These are phyloP conservation scores for Coemansia sp. DNA, from an alignment of 192 early-diverging fungal genomes.

Conservation along the genomic window DNA sequence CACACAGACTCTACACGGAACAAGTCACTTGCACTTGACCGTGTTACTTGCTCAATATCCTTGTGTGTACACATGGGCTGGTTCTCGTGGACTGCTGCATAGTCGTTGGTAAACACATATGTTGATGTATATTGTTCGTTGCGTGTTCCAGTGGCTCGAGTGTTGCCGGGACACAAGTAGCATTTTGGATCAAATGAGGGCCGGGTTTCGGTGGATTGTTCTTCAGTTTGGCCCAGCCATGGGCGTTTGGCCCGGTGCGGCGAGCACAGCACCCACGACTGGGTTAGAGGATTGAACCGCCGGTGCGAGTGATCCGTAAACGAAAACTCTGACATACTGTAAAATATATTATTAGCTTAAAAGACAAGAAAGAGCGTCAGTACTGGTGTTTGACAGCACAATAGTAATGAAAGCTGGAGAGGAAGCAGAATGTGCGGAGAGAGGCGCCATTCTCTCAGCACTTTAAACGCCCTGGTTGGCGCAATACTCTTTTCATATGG, in stretches of 20 bases:
- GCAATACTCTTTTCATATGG: neutral
- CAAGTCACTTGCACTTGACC: slow-evolving; percentile 28
- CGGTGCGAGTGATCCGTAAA: slow-evolving; percentile 63
- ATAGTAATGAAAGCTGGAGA: neutral
- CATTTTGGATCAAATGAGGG: slow-evolving; percentile 79
- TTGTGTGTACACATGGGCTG: slow-evolving; percentile 46
- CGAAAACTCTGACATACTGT: slow-evolving; percentile 33
- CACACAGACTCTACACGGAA: slow-evolving; percentile 61
- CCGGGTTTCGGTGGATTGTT: slow-evolving; percentile 25
- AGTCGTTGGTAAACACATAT: slow-evolving; percentile 91
- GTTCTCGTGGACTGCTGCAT: slow-evolving; percentile 73
- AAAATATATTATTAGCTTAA: slow-evolving; percentile 7
- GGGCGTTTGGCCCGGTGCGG: slow-evolving; percentile 94
- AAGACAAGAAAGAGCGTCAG: neutral
- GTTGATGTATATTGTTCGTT: slow-evolving; percentile 83
- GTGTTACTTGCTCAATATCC: slow-evolving; percentile 22
- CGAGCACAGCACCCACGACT: slow-evolving; percentile 94
- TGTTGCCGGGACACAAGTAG: slow-evolving; percentile 88
- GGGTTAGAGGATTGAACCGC: slow-evolving; percentile 88
- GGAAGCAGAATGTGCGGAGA: neutral
- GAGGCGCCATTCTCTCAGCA: neutral
- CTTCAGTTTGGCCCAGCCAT: slow-evolving; percentile 82
- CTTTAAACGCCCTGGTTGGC: neutral
- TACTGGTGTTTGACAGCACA: no score
- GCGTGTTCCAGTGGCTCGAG: slow-evolving; percentile 62